Conservation (phyloP, 805 yeast species). For the Saccharomycopsis fibuligera region DNA sequence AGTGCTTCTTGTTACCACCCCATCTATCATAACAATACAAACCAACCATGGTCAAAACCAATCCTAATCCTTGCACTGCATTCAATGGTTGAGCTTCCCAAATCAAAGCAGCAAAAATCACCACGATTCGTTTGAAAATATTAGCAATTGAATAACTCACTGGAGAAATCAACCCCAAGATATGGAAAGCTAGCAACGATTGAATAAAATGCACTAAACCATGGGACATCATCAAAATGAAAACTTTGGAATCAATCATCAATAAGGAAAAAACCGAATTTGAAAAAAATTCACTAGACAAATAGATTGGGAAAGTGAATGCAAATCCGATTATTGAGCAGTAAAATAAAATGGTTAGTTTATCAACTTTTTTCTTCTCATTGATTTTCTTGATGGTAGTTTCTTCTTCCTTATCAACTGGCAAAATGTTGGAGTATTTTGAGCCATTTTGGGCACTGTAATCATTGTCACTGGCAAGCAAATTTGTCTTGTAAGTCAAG, state of each 20-base stretch:
- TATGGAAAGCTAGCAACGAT: conserved; percentile 68
- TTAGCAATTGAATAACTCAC: conserved; percentile 77
- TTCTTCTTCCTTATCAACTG: conserved; percentile 22
- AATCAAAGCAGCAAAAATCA: conserved; percentile 57
- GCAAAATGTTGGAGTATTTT: conserved; percentile 21
- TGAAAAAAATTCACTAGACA: conserved; percentile 43
- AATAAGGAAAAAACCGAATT: conserved; percentile 25
- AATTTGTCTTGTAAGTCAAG: conserved; percentile 42
- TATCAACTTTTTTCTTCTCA: conserved; percentile 47
- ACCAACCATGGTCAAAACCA: conserved; percentile 51
- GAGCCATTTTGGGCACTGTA: background rate
- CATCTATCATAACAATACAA: conserved; percentile 68
- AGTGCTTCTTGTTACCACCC: conserved; percentile 35
- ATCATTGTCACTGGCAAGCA: conserved; percentile 6
- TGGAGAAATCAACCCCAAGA: conserved; percentile 65
- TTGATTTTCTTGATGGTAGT: conserved; percentile 24
- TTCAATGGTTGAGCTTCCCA: conserved; percentile 49
- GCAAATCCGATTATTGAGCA: conserved; percentile 66
- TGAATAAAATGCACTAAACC: conserved; percentile 68
- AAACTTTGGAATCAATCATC: conserved; percentile 27
- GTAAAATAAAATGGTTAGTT: conserved; percentile 62
- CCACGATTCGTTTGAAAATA: conserved; percentile 66
- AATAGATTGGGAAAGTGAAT: conserved; percentile 61
- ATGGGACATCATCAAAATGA: conserved; percentile 45
- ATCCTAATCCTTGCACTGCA: conserved; percentile 42